phyloP scores from a whole-genome alignment of 495 filamentous ascomycete genomes.

The Penicillium coprophilum region DNA sequence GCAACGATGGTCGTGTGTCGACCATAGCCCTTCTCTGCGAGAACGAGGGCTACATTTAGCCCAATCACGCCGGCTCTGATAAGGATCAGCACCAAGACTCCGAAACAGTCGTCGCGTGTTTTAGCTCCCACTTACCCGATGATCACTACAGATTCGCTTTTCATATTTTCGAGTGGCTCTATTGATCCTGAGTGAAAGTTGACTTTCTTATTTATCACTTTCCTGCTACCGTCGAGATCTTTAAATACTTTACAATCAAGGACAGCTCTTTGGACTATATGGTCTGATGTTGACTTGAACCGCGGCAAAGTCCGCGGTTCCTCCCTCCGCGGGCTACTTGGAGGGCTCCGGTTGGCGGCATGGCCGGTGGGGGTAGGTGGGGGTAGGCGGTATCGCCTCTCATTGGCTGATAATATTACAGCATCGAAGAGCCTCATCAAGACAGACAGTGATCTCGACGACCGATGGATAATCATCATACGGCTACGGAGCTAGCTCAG shows the following conservation, averaged over 20 bases:
- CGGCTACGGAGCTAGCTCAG: not conserved
- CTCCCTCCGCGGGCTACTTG: not conserved
- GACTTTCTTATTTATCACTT: not conserved
- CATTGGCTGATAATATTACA: not conserved
- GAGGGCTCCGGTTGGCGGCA: not conserved
- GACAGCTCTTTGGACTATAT: not conserved
- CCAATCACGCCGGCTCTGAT: conserved; percentile 36
- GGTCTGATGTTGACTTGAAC: not conserved
- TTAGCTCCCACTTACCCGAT: conserved; percentile 16
- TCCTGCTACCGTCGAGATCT: not conserved
- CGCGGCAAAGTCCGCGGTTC: conserved; percentile 7
- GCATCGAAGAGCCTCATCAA: not conserved
- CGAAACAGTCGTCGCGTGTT: not conserved
- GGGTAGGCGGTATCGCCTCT: not conserved
- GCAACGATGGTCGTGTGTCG: conserved; percentile 28
- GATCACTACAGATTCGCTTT: conserved; percentile 21
- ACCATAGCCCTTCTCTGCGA: conserved; percentile 30
- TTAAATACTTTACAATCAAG: not conserved
- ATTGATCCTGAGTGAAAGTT: not conserved
- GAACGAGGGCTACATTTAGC: conserved; percentile 34
- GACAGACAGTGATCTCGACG: not conserved
- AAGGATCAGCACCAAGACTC: not conserved
- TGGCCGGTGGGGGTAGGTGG: not conserved
- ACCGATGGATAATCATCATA: not conserved
- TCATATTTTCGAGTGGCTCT: conserved; percentile 4